A percentile compares a stretch with the other conserved stretches of the same genome.
Conservation (phyloP, 306 rosid genomes). For the Prunus mongolica region DNA sequence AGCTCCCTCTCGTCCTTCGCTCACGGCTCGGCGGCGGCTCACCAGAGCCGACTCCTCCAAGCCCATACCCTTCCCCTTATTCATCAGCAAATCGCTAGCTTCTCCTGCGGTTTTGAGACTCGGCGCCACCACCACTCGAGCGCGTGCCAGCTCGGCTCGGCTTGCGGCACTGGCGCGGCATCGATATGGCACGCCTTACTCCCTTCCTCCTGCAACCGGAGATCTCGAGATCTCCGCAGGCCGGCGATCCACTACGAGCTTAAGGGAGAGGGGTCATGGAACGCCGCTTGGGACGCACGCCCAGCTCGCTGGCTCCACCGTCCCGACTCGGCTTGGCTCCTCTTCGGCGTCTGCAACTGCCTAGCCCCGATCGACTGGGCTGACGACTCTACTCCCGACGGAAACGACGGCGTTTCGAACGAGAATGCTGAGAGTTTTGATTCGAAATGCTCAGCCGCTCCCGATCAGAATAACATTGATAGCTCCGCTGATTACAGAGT, state of each 20-base stretch:
- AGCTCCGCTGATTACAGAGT: constrained; percentile 54
- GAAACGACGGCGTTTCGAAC: neutral
- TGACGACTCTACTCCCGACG: constrained; percentile 20
- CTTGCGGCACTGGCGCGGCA: constrained; percentile 44
- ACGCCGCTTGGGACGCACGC: constrained; percentile 84
- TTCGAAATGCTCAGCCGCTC: neutral
- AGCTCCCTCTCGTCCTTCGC: constrained; percentile 37
- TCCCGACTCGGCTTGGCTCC: constrained; percentile 82
- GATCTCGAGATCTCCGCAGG: constrained; percentile 23
- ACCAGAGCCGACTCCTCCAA: constrained; percentile 24
- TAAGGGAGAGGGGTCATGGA: constrained; percentile 94
- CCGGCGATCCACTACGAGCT: constrained; percentile 39
- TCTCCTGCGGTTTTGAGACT: neutral
- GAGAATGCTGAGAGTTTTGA: constrained; percentile 21
- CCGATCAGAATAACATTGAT: constrained; percentile 23
- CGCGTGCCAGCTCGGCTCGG: constrained; percentile 39
- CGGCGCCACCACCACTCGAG: constrained; percentile 45
- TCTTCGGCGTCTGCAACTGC: constrained; percentile 84
- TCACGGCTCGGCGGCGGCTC: constrained; percentile 43
- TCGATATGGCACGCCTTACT: constrained; percentile 83
- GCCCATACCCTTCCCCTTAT: constrained; percentile 16
- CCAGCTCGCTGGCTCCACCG: constrained; percentile 96
- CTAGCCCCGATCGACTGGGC: constrained; percentile 51
- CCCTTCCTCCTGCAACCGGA: constrained; percentile 37
- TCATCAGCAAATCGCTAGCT: constrained; percentile 11